These are phyloP conservation scores for Sutorius eximius DNA, from an alignment of 1,284 basidiomycete genomes.

Conservation along the genomic window DNA sequence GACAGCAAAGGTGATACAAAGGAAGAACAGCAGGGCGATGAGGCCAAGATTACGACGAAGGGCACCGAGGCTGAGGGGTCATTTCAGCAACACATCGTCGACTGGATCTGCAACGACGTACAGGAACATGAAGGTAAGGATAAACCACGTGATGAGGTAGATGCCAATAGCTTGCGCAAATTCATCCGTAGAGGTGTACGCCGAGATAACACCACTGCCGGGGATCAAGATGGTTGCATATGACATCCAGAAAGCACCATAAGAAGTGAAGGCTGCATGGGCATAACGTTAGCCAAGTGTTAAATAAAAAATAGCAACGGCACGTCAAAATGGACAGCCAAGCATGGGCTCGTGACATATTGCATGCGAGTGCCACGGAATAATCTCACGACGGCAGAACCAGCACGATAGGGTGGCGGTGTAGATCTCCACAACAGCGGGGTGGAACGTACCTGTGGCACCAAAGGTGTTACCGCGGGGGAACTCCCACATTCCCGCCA, in stretches of 20 bases:
- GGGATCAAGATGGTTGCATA: slow-evolving; percentile 70
- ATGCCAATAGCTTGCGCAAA: slow-evolving; percentile 62
- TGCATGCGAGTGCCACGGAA: background rate
- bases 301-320: background rate
- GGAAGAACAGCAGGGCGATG: slow-evolving; percentile 69
- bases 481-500: slow-evolving; percentile 82
- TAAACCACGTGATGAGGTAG: slow-evolving; percentile 69
- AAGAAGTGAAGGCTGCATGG: slow-evolving; percentile 69
- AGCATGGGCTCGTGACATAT: background rate
- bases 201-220: slow-evolving; percentile 53
- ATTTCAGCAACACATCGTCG: background rate
- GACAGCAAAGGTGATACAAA: slow-evolving; percentile 63
- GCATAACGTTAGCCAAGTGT: background rate
- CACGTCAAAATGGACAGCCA: background rate
- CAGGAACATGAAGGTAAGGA: slow-evolving; percentile 58
- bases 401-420: background rate
- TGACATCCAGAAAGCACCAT: slow-evolving; percentile 85
- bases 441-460: slow-evolving; percentile 56
- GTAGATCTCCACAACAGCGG: background rate
- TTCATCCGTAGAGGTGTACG: slow-evolving; percentile 47
- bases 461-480: slow-evolving; percentile 72
- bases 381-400: background rate
- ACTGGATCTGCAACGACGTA: slow-evolving; percentile 28
- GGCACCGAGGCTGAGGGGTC: slow-evolving; percentile 53
- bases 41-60: slow-evolving; percentile 68